These are phyloP conservation scores for Linnemannia schmuckeri DNA, from an alignment of 192 early-diverging fungal genomes.

Conservation along the genomic window DNA sequence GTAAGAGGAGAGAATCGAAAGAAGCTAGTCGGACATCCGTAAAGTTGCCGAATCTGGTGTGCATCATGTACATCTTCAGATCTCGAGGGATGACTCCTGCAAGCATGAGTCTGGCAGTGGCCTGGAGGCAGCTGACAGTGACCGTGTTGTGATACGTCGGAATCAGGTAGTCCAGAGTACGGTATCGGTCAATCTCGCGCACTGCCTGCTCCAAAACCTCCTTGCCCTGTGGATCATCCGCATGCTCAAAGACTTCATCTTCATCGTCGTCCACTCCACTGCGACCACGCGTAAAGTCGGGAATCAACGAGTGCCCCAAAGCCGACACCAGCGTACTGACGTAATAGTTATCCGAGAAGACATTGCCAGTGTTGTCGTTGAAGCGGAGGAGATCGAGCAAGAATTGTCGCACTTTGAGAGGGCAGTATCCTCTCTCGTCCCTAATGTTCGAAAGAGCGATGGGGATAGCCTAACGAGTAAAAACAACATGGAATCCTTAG, in stretches of 20 bases:
- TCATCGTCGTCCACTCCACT: constrained; percentile 54
- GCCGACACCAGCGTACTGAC: constrained; percentile 80
- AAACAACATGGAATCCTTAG: neutral
- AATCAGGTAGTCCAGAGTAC: constrained; percentile 83
- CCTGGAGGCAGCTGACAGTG: constrained; percentile 85
- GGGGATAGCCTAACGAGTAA: constrained; percentile 64
- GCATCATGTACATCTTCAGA: constrained; percentile 77
- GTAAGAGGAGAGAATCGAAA: constrained; percentile 80
- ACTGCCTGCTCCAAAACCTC: constrained; percentile 68
- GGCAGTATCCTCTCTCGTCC: constrained; percentile 72
- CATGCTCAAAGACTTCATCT: constrained; percentile 45
- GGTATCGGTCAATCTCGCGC: constrained; percentile 83
- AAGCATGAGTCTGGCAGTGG: constrained; percentile 74
- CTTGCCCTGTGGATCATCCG: constrained; percentile 58
- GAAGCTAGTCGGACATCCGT: constrained; percentile 77
- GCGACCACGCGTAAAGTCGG: constrained; percentile 23
- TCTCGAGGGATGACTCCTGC: constrained; percentile 76
- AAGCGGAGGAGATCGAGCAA: constrained; percentile 85
- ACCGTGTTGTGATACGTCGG: constrained; percentile 90
- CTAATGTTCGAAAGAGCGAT: constrained; percentile 82
- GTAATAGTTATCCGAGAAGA: constrained; percentile 86
- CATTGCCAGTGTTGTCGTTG: constrained; percentile 95
- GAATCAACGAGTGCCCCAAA: constrained; percentile 74
- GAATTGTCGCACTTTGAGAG: constrained; percentile 70
- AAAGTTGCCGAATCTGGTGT: constrained; percentile 83